A percentile compares a stretch with the other conserved stretches of the same genome.
Evolutionary conservation across 2,329 filamentous ascomycete genomes (phyloP).

Genomic region (Stachybotrys chartarum): DNA sequence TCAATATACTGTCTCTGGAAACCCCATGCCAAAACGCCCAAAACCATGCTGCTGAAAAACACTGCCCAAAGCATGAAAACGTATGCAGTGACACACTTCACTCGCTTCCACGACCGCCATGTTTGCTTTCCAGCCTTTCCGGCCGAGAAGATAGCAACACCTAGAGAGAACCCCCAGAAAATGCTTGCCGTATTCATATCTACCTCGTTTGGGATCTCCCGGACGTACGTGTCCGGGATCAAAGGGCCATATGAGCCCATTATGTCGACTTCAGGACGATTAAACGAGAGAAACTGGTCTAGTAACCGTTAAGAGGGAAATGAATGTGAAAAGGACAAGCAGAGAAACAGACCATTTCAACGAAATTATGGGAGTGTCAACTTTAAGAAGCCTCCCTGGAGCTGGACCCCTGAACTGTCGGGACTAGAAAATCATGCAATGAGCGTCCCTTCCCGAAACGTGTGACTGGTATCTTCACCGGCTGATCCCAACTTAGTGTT

Average conservation of each 20-base stretch:
- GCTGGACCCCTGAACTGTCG: no score
- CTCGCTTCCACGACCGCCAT: constrained; percentile 9
- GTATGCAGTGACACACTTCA: constrained; percentile 7
- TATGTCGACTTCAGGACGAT: no score
- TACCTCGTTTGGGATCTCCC: constrained; percentile 8
- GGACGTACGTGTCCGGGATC: constrained; percentile 12
- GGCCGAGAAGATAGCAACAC: constrained; percentile 7
- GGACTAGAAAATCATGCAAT: no score
- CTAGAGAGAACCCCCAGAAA: constrained; percentile 16
- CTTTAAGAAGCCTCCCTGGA: no score
- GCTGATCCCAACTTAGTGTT: no score
- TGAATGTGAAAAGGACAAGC: no score
- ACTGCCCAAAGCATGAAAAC: constrained; percentile 14
- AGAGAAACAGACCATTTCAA: no score
- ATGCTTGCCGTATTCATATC: constrained; percentile 16
- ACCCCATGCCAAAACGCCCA: constrained; percentile 12
- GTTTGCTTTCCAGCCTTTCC: constrained; percentile 8
- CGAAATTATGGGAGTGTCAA: no score
- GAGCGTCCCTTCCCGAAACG: no score
- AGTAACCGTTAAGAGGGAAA: no score
- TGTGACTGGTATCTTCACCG: no score
- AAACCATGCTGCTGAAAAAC: constrained; percentile 13
- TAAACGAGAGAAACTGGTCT: no score
- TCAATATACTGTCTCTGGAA: constrained; percentile 15
- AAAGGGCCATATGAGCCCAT: neutral